Base-by-base conservation (phyloP, 495 filamentous ascomycete species). In the Entonaema liquescens region DNA sequence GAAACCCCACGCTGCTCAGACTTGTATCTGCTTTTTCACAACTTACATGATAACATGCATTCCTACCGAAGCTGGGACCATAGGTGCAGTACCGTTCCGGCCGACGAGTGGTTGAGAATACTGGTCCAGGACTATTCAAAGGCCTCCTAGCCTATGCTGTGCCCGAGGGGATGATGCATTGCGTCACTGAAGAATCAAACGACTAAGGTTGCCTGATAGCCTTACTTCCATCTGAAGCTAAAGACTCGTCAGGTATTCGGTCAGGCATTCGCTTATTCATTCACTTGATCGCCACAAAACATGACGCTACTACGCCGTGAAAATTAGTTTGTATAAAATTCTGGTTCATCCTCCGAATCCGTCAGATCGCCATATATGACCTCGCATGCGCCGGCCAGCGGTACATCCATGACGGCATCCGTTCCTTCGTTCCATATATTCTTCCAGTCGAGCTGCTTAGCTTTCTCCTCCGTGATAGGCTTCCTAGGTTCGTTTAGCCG, bases 361-460 rank as follows among this genome's bases (percentile, higher is more conserved):
- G n/a, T 49, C 31, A 65, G 36, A 65, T 84, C 83, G 0, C 89
- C 91, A 76, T 93, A 93, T 54, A 93, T 70, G 21, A 98, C 88
- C 84, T 99, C 95, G 79, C 95, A 98, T n/a, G 98, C 95, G 3
- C 95, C 95, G 19, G 94, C 96, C 44, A 98, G 85, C 6, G 95
- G 95, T 19, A 99, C 89, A 85, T 99, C 95, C 92, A 98, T 92
- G 5, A 98, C 95, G 12, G 93, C 95, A 85, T 99, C 95, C 0
- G 96, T 99, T 31, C 96, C 93, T 70, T 92, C 89, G 76, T 87
- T 91, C 95, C 95, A 99, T 7, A 95, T 82, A 55, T 82, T 85
- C 71, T 83, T 87, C 95, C 95, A 99, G 75, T 92, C 85, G 59
- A 89, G 70, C 42, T 81, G 83, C 64, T 78, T 86, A 53, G 83